phyloP scores from a whole-genome alignment of 169 alveolate species.

The Plasmodium falciparum region DNA sequence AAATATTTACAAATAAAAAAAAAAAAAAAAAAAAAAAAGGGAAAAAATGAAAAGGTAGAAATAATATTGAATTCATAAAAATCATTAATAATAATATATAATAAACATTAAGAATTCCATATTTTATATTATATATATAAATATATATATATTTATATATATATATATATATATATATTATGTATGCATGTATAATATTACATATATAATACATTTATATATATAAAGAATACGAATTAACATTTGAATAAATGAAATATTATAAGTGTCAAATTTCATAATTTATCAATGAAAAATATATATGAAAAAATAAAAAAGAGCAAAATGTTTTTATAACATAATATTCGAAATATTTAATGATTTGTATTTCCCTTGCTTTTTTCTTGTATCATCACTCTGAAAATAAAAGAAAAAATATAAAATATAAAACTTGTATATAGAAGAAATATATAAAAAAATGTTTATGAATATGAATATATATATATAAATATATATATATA shows the following conservation, averaged over 20 bases:
- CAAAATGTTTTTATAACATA: conserved; percentile 24
- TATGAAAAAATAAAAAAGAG: too few relatives aligned
- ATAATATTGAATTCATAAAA: not conserved
- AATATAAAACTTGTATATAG: too few relatives aligned
- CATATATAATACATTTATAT: too few relatives aligned
- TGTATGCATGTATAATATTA: not conserved
- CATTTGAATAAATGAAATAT: too few relatives aligned
- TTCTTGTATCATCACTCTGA: conserved; percentile 40
- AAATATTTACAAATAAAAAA: not conserved
- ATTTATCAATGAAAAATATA: too few relatives aligned
- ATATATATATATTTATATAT: not conserved
- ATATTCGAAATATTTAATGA: conserved; percentile 45
- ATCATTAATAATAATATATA: not conserved
- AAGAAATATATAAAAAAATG: not conserved
- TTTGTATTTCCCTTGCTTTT: conserved; percentile 13
- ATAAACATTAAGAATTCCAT: not conserved
- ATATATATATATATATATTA: not conserved
- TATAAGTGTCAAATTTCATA: too few relatives aligned
- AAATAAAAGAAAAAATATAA: conserved; percentile 15
- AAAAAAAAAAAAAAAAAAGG: not conserved
- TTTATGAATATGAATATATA: not conserved
- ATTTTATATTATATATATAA: not conserved
- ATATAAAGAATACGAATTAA: too few relatives aligned
- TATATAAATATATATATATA: not conserved
- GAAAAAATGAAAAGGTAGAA: not conserved